Conservation (phyloP, 305 asterid genomes). For the Solanum hybrid region DNA sequence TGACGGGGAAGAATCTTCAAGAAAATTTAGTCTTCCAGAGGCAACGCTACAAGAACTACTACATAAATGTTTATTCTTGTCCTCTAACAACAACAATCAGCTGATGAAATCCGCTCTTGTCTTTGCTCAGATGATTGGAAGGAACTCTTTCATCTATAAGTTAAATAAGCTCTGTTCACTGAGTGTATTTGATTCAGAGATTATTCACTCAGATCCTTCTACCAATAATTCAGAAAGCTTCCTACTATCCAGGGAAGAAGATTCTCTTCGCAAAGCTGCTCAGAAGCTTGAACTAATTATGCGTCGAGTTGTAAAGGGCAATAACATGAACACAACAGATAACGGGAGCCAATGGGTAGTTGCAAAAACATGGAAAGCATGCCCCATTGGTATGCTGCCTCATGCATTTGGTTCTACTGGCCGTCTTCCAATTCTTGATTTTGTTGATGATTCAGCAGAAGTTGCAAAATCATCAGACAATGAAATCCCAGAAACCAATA, state of each 20-base stretch:
- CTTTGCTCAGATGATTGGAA: conserved; percentile 47
- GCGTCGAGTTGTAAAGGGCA: conserved; percentile 15
- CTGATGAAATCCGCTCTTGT: conserved; percentile 34
- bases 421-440: conserved; percentile 41
- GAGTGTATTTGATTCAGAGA: conserved; percentile 12
- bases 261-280: conserved; percentile 37
- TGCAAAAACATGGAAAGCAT: conserved; percentile 59
- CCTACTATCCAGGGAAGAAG: conserved; percentile 42
- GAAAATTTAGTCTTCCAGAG: conserved; percentile 25
- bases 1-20: conserved; percentile 25
- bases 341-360: conserved; percentile 30
- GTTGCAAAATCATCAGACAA: conserved; percentile 10
- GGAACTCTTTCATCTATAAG: conserved; percentile 39
- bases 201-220: conserved; percentile 11
- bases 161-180: conserved; percentile 46
- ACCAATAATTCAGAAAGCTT: conserved; percentile 11
- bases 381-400: conserved; percentile 89
- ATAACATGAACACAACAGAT: conserved; percentile 16
- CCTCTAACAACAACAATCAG: conserved; percentile 36
- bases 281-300: conserved; percentile 38
- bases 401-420: conserved; percentile 53
- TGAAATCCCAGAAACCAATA: conserved; percentile 14
- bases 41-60: conserved; percentile 34
- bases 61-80: conserved; percentile 48
- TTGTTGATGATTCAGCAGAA: conserved; percentile 17